Conservation (phyloP, 371 early-diverging fungal species). For the Mortierella sp. region DNA sequence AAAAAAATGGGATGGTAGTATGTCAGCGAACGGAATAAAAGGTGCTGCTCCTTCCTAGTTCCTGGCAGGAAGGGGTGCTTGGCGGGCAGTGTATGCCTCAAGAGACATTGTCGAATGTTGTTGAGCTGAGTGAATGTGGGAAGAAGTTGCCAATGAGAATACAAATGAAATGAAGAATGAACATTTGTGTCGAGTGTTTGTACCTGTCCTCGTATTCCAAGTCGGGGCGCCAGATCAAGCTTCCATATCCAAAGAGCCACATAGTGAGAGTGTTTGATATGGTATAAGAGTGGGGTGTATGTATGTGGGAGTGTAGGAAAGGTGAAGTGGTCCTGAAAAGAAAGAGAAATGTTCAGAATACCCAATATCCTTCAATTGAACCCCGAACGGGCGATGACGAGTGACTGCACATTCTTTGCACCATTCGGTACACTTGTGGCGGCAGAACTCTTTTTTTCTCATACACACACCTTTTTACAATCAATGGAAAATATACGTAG, state of each 20-base stretch:
- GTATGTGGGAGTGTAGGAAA: not conserved
- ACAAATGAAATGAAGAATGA: too few relatives aligned
- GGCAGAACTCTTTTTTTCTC: too few relatives aligned
- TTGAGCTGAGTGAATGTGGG: too few relatives aligned
- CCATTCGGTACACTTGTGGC: too few relatives aligned
- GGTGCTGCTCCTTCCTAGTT: too few relatives aligned
- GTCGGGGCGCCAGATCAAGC: slow-evolving; percentile 50
- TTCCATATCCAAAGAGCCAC: slow-evolving; percentile 57
- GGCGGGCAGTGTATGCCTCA: too few relatives aligned
- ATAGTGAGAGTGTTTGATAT: slow-evolving; percentile 2
- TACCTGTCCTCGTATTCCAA: slow-evolving; percentile 53
- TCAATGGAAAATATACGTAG: too few relatives aligned
- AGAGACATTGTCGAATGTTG: not conserved
- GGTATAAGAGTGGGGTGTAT: not conserved
- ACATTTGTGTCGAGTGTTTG: not conserved
- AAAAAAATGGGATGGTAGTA: not conserved
- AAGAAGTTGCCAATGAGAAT: too few relatives aligned
- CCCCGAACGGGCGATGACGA: not conserved
- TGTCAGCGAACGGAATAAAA: not conserved
- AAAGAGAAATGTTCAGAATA: not conserved
- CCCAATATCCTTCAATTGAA: not conserved
- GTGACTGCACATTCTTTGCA: slow-evolving; percentile 1
- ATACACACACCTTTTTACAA: too few relatives aligned
- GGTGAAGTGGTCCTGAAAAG: not conserved
- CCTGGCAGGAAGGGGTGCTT: not conserved